A percentile compares a stretch with the other conserved stretches of the same genome.
Evolutionary conservation across 208 protist genomes (phyloP).

Genomic region (Trichomonas vaginalis): DNA sequence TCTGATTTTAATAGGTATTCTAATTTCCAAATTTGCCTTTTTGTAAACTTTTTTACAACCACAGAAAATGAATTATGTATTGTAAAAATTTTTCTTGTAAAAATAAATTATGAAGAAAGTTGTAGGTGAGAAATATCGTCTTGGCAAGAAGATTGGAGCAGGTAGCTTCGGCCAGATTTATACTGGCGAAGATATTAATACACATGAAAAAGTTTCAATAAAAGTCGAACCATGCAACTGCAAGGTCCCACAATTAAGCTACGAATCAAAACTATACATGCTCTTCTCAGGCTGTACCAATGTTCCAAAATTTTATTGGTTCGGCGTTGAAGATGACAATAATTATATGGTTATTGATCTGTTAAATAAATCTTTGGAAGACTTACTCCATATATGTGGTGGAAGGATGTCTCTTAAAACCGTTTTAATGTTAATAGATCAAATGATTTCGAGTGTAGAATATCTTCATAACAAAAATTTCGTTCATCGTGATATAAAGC

Average conservation of each 20-base stretch:
- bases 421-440: conserved; percentile 82
- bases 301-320: conserved; percentile 77
- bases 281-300: conserved; percentile 60
- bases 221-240: conserved; percentile 44
- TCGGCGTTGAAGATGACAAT: conserved; percentile 76
- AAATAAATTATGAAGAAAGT: conserved; percentile 55
- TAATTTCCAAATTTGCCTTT: too few relatives aligned
- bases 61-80: too few relatives aligned
- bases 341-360: conserved; percentile 95
- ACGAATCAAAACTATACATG: conserved; percentile 79
- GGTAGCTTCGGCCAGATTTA: conserved; percentile 84
- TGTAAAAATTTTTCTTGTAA: too few relatives aligned
- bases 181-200: conserved; percentile 43
- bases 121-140: conserved; percentile 68
- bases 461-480: neutral
- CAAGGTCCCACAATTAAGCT: conserved; percentile 76
- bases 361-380: conserved; percentile 82
- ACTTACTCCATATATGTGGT: conserved; percentile 72
- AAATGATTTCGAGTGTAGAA: conserved; percentile 56
- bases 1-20: too few relatives aligned
- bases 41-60: too few relatives aligned
- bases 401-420: conserved; percentile 84
- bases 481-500: neutral
- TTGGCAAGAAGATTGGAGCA: conserved; percentile 85
- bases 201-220: conserved; percentile 40